Conservation (phyloP, 192 early-diverging fungal species). For the Coemansia sp. region DNA sequence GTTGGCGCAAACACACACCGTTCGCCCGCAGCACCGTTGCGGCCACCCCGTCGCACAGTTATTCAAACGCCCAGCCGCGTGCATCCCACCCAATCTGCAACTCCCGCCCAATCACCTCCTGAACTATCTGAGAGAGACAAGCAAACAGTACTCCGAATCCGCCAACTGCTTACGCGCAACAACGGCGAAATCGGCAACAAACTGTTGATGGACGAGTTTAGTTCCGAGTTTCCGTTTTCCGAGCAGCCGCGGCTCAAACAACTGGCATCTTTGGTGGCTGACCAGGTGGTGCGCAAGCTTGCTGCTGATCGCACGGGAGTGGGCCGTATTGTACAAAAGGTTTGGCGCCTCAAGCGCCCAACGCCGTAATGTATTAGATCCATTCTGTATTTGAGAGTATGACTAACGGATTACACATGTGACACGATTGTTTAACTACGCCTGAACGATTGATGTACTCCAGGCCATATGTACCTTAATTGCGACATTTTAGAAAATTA, state of each 20-base stretch:
- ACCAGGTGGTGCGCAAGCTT: slow-evolving; percentile 19
- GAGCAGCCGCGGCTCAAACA: slow-evolving; percentile 27
- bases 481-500: slow-evolving; percentile 20
- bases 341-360: slow-evolving; percentile 28
- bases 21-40: background rate
- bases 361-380: background rate
- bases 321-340: slow-evolving; percentile 46
- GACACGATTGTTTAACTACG: background rate
- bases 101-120: background rate
- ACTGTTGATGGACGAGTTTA: slow-evolving; percentile 23
- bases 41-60: background rate
- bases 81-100: background rate
- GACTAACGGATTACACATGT: background rate
- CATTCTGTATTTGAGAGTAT: background rate
- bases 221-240: slow-evolving; percentile 8
- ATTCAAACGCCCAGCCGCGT: background rate
- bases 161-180: slow-evolving; percentile 11
- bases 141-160: slow-evolving; percentile 16
- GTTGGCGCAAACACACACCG: background rate
- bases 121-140: slow-evolving; percentile 10
- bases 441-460: background rate
- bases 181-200: slow-evolving; percentile 34
- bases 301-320: slow-evolving; percentile 24
- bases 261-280: slow-evolving; percentile 27
- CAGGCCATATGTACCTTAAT: slow-evolving; percentile 29